These are phyloP conservation scores for Auricularia sp. DNA, from an alignment of 768 basidiomycete species.

Conservation along the genomic window DNA sequence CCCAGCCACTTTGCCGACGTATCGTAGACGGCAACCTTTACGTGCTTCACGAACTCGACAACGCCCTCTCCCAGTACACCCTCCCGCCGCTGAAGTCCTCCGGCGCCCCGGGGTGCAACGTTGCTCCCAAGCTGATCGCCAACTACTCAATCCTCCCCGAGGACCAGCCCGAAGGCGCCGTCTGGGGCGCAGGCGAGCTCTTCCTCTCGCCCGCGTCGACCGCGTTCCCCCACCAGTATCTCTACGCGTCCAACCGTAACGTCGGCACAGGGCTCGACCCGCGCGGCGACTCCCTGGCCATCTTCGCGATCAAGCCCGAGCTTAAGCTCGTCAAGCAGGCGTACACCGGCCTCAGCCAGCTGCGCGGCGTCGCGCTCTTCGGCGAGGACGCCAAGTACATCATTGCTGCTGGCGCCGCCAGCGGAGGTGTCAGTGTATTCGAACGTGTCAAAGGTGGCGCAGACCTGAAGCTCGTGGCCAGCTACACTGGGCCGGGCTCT, in stretches of 20 bases:
- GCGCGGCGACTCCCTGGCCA: slow-evolving; percentile 53
- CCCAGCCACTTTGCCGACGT: neutral
- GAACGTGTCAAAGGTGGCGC: slow-evolving; percentile 43
- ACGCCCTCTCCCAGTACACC: slow-evolving; percentile 46
- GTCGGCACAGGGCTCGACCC: slow-evolving; percentile 34
- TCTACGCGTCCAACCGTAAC: slow-evolving; percentile 65
- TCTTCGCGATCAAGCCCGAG: slow-evolving; percentile 31
- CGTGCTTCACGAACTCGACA: slow-evolving; percentile 45
- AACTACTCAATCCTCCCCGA: slow-evolving; percentile 26
- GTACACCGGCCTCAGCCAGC: slow-evolving; percentile 52
- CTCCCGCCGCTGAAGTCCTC: slow-evolving; percentile 31
- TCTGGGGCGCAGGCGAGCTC: slow-evolving; percentile 50
- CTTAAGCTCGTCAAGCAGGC: slow-evolving; percentile 41
- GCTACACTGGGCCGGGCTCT: slow-evolving; percentile 27
- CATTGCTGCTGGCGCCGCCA: slow-evolving; percentile 43
- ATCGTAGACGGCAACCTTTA: slow-evolving; percentile 38
- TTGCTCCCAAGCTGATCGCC: neutral
- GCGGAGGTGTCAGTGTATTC: slow-evolving; percentile 49
- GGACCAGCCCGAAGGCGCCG: slow-evolving; percentile 26
- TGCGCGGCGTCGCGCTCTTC: slow-evolving; percentile 57
- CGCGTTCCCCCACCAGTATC: slow-evolving; percentile 40
- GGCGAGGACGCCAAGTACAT: slow-evolving; percentile 41
- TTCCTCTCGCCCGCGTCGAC: slow-evolving; percentile 41
- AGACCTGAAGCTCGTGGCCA: slow-evolving; percentile 40
- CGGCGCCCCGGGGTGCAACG: slow-evolving; percentile 19